Percentiles rank a stretch among this genome's conserved stretches.
Evolutionary conservation across 108 stramenopile genomes (phyloP).

Genomic region (Cyclotella baltica): DNA sequence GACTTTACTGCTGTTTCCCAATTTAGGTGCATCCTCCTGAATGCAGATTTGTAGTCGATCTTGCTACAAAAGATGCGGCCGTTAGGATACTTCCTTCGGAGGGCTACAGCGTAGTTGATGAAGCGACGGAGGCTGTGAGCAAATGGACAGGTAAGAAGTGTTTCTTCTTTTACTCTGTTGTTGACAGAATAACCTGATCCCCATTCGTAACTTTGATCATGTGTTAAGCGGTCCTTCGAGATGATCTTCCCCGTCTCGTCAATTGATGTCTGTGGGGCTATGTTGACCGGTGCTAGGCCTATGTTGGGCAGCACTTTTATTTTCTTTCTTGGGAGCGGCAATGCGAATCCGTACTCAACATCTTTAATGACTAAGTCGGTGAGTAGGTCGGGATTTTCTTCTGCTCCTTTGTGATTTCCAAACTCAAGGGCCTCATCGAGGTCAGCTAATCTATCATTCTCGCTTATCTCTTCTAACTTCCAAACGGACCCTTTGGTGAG

Average conservation of each 20-base stretch:
- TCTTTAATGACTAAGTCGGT: conserved; percentile 1
- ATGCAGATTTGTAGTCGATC: conserved; percentile 28
- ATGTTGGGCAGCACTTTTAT: conserved; percentile 1
- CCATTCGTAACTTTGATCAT: conserved; percentile 3
- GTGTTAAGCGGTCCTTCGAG: conserved; percentile 1
- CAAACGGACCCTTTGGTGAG: conserved; percentile 2
- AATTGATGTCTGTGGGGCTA: conserved; percentile 15
- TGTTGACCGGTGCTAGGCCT: conserved; percentile 16
- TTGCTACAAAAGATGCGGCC: conserved; percentile 8
- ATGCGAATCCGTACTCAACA: conserved; percentile 6
- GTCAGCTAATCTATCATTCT: conserved; percentile 1
- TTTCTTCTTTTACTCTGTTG: background rate
- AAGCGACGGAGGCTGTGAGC: background rate
- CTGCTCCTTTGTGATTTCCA: conserved; percentile 39
- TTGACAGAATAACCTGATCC: background rate
- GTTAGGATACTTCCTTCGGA: background rate
- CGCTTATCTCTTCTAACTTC: conserved; percentile 1
- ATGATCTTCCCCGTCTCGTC: conserved; percentile 11
- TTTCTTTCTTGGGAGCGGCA: background rate
- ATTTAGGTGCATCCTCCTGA: conserved; percentile 3
- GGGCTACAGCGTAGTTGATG: conserved; percentile 13
- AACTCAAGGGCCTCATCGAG: conserved; percentile 7
- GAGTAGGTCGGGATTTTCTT: conserved; percentile 3
- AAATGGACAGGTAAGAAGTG: background rate
- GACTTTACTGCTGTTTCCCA: conserved; percentile 11